Conservation (phyloP, 371 early-diverging fungal genomes). For the Synchytrium microbalum region DNA sequence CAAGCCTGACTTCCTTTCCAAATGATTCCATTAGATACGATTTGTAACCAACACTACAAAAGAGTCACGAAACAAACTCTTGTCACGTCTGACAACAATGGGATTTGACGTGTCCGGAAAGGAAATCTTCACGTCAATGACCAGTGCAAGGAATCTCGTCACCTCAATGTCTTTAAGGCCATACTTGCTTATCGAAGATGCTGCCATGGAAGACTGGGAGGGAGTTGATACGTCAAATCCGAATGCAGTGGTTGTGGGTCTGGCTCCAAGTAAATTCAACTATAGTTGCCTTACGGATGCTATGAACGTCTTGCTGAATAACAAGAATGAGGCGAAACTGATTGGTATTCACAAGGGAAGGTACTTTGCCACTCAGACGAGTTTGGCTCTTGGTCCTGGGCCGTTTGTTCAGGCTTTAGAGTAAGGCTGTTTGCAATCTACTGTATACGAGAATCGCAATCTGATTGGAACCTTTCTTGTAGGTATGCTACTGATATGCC, state of each 20-base stretch:
- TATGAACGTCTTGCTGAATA: constrained; percentile 59
- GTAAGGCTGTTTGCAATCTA: constrained; percentile 35
- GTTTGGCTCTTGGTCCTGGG: constrained; percentile 75
- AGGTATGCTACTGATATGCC: constrained; percentile 39
- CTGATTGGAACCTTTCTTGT: neutral
- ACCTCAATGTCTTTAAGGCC: constrained; percentile 35
- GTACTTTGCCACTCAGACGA: constrained; percentile 58
- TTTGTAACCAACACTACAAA: constrained; percentile 84
- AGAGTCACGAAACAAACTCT: constrained; percentile 46
- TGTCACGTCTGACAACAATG: constrained; percentile 43
- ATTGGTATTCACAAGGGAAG: constrained; percentile 76
- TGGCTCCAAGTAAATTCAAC: constrained; percentile 66
- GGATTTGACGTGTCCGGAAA: constrained; percentile 59
- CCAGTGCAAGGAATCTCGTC: constrained; percentile 60
- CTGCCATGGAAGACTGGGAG: constrained; percentile 62
- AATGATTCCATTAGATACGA: constrained; percentile 21
- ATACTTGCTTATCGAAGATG: constrained; percentile 62
- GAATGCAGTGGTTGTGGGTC: constrained; percentile 72
- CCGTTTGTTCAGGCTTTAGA: constrained; percentile 78
- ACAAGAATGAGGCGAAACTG: constrained; percentile 36
- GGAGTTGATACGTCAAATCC: constrained; percentile 48
- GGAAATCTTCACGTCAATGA: constrained; percentile 73
- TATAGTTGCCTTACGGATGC: constrained; percentile 47
- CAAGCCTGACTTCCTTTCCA: neutral
- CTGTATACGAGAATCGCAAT: no score